Evolutionary conservation across 495 filamentous ascomycete genomes (phyloP), one percentile per base, ranked within the genome.

Genomic region (Gamarada debralockiae): DNA sequence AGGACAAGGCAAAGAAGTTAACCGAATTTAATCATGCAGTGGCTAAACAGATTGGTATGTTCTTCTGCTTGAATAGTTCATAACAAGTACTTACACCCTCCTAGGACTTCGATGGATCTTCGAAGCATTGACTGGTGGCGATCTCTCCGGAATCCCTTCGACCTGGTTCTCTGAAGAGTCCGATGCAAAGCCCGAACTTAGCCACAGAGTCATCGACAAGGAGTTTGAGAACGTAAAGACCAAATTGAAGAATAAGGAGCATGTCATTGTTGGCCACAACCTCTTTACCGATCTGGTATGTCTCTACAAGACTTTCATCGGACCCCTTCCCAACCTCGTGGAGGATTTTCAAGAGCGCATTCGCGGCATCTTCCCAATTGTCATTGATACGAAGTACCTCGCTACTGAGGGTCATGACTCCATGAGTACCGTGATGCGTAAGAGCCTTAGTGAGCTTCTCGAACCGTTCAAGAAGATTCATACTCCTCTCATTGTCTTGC

Each of bases 361-460:
- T 60, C 71, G 80, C 23, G 40, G 60, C 1, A 55, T 83, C 6
- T 92, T 92, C 62, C 88, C 90, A 0, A 63, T 68, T 2, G 66
- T 93, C 14, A 68, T 90, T 5, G 90, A 95, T 59, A 92, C 89
- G 0, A 92, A 92, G 59, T 90, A 83, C 54, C 73, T 95, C 48
- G 78, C 80, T 17, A 84, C 40, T 9, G 18, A 57, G 23, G 57
- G 60, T 27, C 40, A 48, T 13, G 31, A 46, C n/a, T 58, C 61
- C 0, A 52, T 44, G 27, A 53, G 62, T 22, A 36, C 58, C 10
- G 27, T 29, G 5, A 29, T 29, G 27, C 52, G 50, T 12, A 15
- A 43, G 2, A 50, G 27, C 27, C 33, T 60, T 12, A 50, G 50
- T 22, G 53, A 64, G n/a, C 23, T 52, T 4, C 25, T 53, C 3